Percentiles rank a stretch among this genome's conserved stretches.
These are phyloP conservation scores for Eimeria maxima DNA, from an alignment of 169 alveolate species.

Conservation along the genomic window DNA sequence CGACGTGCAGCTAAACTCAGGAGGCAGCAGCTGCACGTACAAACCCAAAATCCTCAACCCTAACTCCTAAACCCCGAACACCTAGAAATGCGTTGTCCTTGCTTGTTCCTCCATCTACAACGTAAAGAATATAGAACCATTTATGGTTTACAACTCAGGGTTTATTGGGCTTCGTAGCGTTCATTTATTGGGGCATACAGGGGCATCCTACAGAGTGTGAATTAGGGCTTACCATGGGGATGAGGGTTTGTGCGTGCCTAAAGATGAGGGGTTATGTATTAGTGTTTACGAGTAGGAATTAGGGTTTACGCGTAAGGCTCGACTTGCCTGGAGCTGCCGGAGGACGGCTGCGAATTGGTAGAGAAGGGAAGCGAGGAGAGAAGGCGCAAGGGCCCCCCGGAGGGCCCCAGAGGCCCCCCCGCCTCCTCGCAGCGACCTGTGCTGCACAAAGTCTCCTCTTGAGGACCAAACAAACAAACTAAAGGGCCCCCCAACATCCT, in stretches of 20 bases:
- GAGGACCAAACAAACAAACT: constrained; percentile 16
- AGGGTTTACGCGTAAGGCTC: background rate
- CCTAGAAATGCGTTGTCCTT: background rate
- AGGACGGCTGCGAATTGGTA: constrained; percentile 41
- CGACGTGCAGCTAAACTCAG: background rate
- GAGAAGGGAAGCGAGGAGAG: background rate
- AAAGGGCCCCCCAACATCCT: constrained; percentile 12
- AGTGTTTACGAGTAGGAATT: background rate
- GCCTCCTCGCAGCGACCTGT: background rate
- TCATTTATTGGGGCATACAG: no score
- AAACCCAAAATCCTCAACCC: constrained; percentile 14
- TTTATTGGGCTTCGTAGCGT: background rate
- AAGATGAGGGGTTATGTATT: background rate
- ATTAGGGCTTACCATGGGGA: background rate
- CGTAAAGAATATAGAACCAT: background rate
- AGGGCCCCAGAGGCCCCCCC: constrained; percentile 72
- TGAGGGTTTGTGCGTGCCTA: no score
- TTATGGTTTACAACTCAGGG: background rate
- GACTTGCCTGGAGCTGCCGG: constrained; percentile 34
- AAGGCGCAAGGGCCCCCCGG: constrained; percentile 46
- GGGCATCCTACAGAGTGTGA: background rate
- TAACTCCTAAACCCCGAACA: background rate
- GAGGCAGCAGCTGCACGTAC: constrained; percentile 38
- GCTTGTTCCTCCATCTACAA: background rate
- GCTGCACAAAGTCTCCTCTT: constrained; percentile 11